Conservation (phyloP, 2,329 filamentous ascomycete genomes). For the Trichoderma arundinaceum region DNA sequence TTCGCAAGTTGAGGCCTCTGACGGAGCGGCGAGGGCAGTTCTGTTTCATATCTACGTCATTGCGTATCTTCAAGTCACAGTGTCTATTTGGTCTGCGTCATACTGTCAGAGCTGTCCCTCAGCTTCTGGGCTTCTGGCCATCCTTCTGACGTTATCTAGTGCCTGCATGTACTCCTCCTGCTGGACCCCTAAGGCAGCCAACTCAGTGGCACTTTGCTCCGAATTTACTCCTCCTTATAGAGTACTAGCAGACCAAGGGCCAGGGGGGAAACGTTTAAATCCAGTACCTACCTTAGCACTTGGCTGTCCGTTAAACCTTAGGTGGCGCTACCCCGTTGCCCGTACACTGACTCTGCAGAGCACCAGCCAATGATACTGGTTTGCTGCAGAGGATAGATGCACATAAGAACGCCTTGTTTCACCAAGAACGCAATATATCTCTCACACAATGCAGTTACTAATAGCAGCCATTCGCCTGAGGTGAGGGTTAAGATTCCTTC, state of each 20-base stretch:
- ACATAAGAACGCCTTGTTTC: constrained; percentile 22
- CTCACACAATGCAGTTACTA: constrained; percentile 8
- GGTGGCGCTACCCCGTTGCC: constrained; percentile 1
- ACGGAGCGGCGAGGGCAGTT: background rate
- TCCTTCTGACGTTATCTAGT: constrained; percentile 13
- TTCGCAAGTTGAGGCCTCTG: background rate
- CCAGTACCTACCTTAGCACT: background rate
- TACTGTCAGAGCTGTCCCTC: constrained; percentile 16
- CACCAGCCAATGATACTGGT: background rate
- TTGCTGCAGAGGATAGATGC: background rate
- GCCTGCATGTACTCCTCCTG: too few species aligned
- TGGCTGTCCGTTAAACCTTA: background rate
- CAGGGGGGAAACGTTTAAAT: background rate
- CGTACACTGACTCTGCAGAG: background rate
- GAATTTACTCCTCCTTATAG: background rate
- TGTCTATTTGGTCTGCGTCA: background rate
- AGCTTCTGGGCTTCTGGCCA: background rate
- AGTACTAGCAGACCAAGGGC: too few species aligned
- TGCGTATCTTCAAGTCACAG: constrained; percentile 20
- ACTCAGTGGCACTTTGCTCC: background rate
- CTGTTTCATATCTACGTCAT: constrained; percentile 26
- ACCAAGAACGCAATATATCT: constrained; percentile 24
- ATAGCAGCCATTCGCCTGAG: background rate
- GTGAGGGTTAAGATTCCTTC: background rate
- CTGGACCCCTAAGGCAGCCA: too few species aligned